A percentile compares a stretch with the other conserved stretches of the same genome.
Conservation (phyloP, 2,329 filamentous ascomycete genomes). For the Microsporum ferrugineum region DNA sequence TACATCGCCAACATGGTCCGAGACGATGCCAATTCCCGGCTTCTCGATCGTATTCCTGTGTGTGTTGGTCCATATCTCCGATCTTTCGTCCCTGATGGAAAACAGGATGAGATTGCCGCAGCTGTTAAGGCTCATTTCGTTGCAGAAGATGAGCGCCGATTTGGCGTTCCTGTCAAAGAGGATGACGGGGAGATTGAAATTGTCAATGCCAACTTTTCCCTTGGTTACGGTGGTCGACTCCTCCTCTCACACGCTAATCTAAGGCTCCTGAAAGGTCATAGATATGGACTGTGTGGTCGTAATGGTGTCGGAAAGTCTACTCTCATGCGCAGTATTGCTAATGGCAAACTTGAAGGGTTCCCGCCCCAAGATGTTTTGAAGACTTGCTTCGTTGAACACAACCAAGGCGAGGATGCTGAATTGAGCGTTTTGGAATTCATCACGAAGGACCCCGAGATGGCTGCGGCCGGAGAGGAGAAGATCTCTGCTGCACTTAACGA, state of each 20-base stretch:
- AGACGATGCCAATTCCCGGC: slow-evolving; percentile 75
- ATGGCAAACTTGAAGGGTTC: slow-evolving; percentile 94
- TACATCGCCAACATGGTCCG: slow-evolving; percentile 79
- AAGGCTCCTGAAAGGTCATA: slow-evolving; percentile 85
- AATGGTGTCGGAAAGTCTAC: slow-evolving; percentile 99
- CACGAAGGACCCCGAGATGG: slow-evolving; percentile 75
- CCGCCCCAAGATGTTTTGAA: slow-evolving; percentile 82
- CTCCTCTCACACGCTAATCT: slow-evolving; percentile 92
- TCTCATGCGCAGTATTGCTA: slow-evolving; percentile 90
- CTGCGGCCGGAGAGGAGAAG: slow-evolving; percentile 63
- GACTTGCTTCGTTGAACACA: slow-evolving; percentile 98
- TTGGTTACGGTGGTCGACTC: slow-evolving; percentile 96
- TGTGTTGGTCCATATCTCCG: slow-evolving; percentile 66
- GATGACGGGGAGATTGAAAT: slow-evolving; percentile 91
- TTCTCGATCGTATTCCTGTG: slow-evolving; percentile 58
- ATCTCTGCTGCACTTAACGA: slow-evolving; percentile 76
- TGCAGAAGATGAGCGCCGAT: slow-evolving; percentile 77
- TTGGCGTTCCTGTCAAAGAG: slow-evolving; percentile 70
- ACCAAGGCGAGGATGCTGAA: slow-evolving; percentile 94
- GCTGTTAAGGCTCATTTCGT: slow-evolving; percentile 68
- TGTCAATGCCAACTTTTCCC: slow-evolving; percentile 93
- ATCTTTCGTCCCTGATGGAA: slow-evolving; percentile 52
- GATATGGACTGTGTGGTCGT: slow-evolving; percentile 91
- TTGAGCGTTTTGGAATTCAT: slow-evolving; percentile 93
- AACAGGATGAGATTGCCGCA: slow-evolving; percentile 55